Percentiles rank a stretch among this genome's conserved stretches.
Evolutionary conservation across 2,329 filamentous ascomycete species (phyloP).

Genomic region (Phaeoacremonium minimum): DNA sequence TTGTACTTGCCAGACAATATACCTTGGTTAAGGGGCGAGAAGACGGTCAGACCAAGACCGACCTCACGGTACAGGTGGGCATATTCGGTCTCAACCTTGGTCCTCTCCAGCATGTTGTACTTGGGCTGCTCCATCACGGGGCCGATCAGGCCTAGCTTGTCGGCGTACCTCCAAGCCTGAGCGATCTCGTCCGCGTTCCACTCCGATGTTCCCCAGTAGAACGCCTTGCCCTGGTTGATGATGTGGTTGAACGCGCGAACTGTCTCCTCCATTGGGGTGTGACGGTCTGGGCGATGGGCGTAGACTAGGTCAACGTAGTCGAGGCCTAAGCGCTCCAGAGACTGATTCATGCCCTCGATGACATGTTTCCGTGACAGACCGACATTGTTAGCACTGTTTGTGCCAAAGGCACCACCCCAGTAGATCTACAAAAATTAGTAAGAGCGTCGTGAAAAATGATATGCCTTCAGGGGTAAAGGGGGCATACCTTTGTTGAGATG

Average conservation of each 20-base stretch:
- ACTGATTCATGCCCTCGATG: conserved; percentile 54
- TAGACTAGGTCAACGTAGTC: conserved; percentile 66
- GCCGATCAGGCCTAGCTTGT: conserved; percentile 55
- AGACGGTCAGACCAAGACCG: conserved; percentile 57
- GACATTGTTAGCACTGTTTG: conserved; percentile 56
- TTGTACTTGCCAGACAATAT: conserved; percentile 62
- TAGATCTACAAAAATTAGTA: conserved; percentile 47
- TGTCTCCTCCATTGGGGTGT: conserved; percentile 67
- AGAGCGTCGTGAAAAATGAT: background rate
- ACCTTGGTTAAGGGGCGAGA: conserved; percentile 51
- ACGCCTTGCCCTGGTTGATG: conserved; percentile 61
- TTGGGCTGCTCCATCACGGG: conserved; percentile 64
- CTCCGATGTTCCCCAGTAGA: conserved; percentile 71
- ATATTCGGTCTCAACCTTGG: conserved; percentile 61
- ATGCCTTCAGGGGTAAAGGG: no score
- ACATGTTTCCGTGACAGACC: conserved; percentile 58
- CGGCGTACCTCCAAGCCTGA: conserved; percentile 55
- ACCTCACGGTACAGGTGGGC: conserved; percentile 54
- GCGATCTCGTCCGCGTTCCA: conserved; percentile 67
- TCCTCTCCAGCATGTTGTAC: conserved; percentile 60
- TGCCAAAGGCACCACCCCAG: conserved; percentile 58
- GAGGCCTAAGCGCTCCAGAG: conserved; percentile 51
- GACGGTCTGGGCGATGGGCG: conserved; percentile 63
- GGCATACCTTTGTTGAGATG: conserved; percentile 49
- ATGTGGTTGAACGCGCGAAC: conserved; percentile 68